Evolutionary conservation across 2,329 filamentous ascomycete species (phyloP).

Genomic region (Ophiostoma angusticollis): DNA sequence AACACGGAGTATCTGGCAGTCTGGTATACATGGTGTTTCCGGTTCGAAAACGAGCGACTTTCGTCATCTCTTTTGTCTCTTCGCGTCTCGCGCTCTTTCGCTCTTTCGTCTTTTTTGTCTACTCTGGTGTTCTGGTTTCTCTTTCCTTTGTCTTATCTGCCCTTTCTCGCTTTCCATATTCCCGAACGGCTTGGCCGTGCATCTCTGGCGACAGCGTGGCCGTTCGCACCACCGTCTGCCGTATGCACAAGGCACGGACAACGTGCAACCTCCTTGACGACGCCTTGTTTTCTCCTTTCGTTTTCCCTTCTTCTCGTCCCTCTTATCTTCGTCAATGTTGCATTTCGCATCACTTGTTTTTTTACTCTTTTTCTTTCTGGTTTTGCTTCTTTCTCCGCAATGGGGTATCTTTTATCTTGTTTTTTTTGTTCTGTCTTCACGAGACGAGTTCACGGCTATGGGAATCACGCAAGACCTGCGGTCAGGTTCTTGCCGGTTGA

Average conservation of each 20-base stretch:
- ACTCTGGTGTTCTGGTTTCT: neutral
- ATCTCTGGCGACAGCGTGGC: too few species aligned
- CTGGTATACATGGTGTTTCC: slow-evolving; percentile 5
- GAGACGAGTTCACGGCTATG: slow-evolving; percentile 15
- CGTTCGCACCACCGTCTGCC: too few species aligned
- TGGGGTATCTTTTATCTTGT: slow-evolving; percentile 7
- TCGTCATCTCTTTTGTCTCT: slow-evolving; percentile 10
- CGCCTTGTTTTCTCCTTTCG: neutral
- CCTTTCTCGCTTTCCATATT: neutral
- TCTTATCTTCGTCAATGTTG: too few species aligned
- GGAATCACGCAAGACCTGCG: slow-evolving; percentile 8
- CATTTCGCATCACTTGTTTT: slow-evolving; percentile 1
- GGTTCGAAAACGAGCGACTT: slow-evolving; percentile 3
- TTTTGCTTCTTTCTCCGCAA: slow-evolving; percentile 2
- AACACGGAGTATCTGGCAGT: neutral
- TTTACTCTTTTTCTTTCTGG: slow-evolving; percentile 7
- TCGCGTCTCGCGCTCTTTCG: too few species aligned
- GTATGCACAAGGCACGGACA: too few species aligned
- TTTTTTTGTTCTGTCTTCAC: slow-evolving; percentile 13
- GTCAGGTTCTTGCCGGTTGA: slow-evolving; percentile 8
- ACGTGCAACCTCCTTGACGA: too few species aligned
- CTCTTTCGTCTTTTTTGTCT: slow-evolving; percentile 4
- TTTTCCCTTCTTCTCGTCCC: slow-evolving; percentile 19
- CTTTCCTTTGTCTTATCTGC: slow-evolving; percentile 10
- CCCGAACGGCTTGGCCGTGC: too few species aligned